Percentiles rank a stretch among this genome's conserved stretches.
Conservation (phyloP, 2,329 filamentous ascomycete species). For the Ophiostoma novo-ulmi region DNA sequence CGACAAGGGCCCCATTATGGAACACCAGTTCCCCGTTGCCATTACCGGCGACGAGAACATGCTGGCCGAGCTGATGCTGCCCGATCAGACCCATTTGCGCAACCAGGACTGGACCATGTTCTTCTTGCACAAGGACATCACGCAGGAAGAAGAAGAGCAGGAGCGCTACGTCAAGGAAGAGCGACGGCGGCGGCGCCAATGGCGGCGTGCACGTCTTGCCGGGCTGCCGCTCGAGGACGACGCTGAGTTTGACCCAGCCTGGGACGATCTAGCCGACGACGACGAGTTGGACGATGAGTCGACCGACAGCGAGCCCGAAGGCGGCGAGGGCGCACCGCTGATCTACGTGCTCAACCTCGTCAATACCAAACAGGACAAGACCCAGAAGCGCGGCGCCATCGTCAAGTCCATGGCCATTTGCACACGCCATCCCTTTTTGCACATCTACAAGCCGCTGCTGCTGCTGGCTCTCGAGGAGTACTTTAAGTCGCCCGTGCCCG, state of each 20-base stretch:
- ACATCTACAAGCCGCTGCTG: constrained; percentile 97
- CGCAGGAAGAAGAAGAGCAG: constrained; percentile 72
- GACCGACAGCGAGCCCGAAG: constrained; percentile 59
- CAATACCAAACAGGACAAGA: constrained; percentile 95
- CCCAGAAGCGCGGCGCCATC: constrained; percentile 84
- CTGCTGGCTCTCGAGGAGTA: constrained; percentile 92
- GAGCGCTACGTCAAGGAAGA: constrained; percentile 56
- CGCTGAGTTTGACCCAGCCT: constrained; percentile 38
- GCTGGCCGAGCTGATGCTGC: constrained; percentile 96
- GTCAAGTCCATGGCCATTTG: constrained; percentile 99
- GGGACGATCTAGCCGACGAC: constrained; percentile 37
- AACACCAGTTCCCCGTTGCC: constrained; percentile 90
- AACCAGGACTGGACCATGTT: constrained; percentile 99
- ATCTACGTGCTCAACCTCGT: constrained; percentile 97
- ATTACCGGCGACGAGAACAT: constrained; percentile 98
- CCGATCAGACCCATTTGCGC: constrained; percentile 89
- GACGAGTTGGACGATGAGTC: constrained; percentile 52
- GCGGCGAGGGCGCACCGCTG: constrained; percentile 77
- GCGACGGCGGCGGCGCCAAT: constrained; percentile 45
- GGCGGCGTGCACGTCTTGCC: constrained; percentile 47
- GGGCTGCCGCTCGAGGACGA: constrained; percentile 43
- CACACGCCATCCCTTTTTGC: constrained; percentile 91
- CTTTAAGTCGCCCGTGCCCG: constrained; percentile 82
- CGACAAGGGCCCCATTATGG: constrained; percentile 93
- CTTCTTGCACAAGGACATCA: constrained; percentile 93